Percentiles rank a stretch among this genome's conserved stretches.
phyloP scores from a whole-genome alignment of 208 protist species.

The Novymonas esmeraldas region DNA sequence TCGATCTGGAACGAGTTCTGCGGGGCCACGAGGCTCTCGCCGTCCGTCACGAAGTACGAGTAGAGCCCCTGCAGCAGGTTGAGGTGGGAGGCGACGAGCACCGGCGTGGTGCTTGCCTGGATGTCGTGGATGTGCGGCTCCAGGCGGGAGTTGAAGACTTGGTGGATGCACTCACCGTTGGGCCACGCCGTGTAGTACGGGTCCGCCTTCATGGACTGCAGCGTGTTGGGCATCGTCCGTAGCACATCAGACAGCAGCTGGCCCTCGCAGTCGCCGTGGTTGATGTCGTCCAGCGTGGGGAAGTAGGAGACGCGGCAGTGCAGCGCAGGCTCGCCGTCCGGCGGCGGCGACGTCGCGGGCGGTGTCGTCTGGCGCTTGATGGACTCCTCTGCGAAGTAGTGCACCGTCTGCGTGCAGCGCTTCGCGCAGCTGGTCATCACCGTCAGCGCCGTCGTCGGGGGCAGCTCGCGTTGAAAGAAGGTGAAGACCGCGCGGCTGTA shows the following conservation, averaged over 20 bases:
- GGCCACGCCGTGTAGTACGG: slow-evolving; percentile 90
- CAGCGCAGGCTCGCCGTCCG: slow-evolving; percentile 20
- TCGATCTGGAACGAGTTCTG: slow-evolving; percentile 83
- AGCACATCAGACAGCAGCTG: slow-evolving; percentile 73
- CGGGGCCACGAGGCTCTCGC: slow-evolving; percentile 64
- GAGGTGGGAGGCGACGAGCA: slow-evolving; percentile 85
- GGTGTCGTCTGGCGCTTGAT: slow-evolving; percentile 22
- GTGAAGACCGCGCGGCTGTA: slow-evolving; percentile 76
- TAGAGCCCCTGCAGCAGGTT: slow-evolving; percentile 84
- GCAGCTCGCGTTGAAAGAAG: slow-evolving; percentile 68
- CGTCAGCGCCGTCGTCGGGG: slow-evolving; percentile 32
- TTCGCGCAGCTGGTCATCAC: slow-evolving; percentile 89
- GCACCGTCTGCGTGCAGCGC: slow-evolving; percentile 82
- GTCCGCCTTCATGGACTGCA: slow-evolving; percentile 77
- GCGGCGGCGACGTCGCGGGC: background rate
- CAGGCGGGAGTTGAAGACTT: slow-evolving; percentile 86
- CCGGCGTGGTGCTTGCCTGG: slow-evolving; percentile 73
- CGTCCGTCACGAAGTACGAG: slow-evolving; percentile 87
- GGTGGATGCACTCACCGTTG: slow-evolving; percentile 89
- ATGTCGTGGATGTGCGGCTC: slow-evolving; percentile 93
- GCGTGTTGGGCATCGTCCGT: slow-evolving; percentile 78
- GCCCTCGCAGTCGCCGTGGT: slow-evolving; percentile 88
- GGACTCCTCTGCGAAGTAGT: slow-evolving; percentile 72
- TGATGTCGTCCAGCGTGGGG: slow-evolving; percentile 87
- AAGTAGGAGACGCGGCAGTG: slow-evolving; percentile 85